Percentiles rank a stretch among this genome's conserved stretches.
Evolutionary conservation across 2,329 filamentous ascomycete genomes (phyloP).

Genomic region (Metarhizium brunneum): DNA sequence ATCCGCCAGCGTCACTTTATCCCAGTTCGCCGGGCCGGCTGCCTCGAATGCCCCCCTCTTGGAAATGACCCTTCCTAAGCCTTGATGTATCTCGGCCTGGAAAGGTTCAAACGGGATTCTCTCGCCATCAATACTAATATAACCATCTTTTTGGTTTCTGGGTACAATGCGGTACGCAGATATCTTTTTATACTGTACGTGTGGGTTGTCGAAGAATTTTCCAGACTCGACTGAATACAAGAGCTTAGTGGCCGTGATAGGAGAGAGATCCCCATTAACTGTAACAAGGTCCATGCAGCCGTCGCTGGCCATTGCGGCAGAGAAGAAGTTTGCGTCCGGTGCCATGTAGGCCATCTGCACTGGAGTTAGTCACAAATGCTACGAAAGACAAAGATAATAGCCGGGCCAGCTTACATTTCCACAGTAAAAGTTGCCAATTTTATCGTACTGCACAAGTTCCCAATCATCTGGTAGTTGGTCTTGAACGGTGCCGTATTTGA

Average conservation of each 20-base stretch:
- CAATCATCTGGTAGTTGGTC: conserved; percentile 71
- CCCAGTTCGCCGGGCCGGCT: conserved; percentile 43
- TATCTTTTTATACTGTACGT: conserved; percentile 76
- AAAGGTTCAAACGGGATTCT: conserved; percentile 78
- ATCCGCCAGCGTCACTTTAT: conserved; percentile 26
- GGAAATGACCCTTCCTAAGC: conserved; percentile 76
- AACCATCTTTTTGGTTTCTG: conserved; percentile 60
- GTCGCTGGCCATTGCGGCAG: conserved; percentile 71
- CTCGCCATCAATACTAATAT: conserved; percentile 93
- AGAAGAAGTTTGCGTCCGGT: conserved; percentile 77
- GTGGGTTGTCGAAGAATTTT: conserved; percentile 68
- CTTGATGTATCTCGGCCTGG: conserved; percentile 80
- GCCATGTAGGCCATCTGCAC: conserved; percentile 81
- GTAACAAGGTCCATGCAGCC: conserved; percentile 79
- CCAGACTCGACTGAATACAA: conserved; percentile 64
- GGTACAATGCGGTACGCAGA: conserved; percentile 81
- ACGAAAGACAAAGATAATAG: background rate
- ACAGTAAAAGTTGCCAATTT: conserved; percentile 84
- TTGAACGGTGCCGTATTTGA: conserved; percentile 72
- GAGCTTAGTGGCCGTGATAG: conserved; percentile 56
- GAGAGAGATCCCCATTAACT: conserved; percentile 66
- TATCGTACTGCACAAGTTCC: conserved; percentile 63
- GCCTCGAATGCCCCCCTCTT: conserved; percentile 66
- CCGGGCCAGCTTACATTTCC: conserved; percentile 62
- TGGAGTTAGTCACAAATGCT: conserved; percentile 6